Evolutionary conservation across 2,329 filamentous ascomycete species (phyloP).

Genomic region (Davidsoniella eucalypti): DNA sequence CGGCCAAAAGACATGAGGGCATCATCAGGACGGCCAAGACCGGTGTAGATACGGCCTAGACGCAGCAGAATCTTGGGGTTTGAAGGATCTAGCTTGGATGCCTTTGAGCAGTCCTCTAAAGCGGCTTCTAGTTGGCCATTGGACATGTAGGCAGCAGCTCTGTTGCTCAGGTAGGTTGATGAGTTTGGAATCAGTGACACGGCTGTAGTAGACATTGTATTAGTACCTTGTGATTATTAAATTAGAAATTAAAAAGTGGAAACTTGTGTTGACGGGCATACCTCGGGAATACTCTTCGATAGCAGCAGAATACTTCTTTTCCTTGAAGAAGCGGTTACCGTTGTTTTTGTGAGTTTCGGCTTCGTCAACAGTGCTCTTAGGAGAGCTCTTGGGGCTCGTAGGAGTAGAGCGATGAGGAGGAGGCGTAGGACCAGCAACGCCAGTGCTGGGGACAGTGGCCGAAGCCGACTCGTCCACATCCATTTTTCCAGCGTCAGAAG

Average conservation of each 20-base stretch:
- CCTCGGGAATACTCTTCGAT: conserved; percentile 93
- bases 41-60: conserved; percentile 78
- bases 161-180: conserved; percentile 83
- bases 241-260: conserved; percentile 12
- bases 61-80: conserved; percentile 82
- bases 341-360: conserved; percentile 83
- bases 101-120: conserved; percentile 70
- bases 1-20: conserved; percentile 67
- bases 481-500: conserved; percentile 46
- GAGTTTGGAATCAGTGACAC: conserved; percentile 76
- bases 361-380: conserved; percentile 45
- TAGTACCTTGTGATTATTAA: background rate
- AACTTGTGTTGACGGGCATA: conserved; percentile 23
- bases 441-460: conserved; percentile 36
- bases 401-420: conserved; percentile 48
- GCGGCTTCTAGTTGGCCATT: conserved; percentile 64
- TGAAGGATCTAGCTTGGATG: conserved; percentile 66
- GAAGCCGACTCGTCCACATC: conserved; percentile 54
- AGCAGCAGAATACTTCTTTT: conserved; percentile 72
- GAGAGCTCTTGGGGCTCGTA: conserved; percentile 38
- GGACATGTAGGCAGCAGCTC: conserved; percentile 86
- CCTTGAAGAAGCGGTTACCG: conserved; percentile 95
- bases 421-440: conserved; percentile 37
- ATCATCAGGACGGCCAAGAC: conserved; percentile 70
- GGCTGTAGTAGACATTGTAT: conserved; percentile 37